Percentiles rank a stretch among this genome's conserved stretches.
These are phyloP conservation scores for Eucalyptus erythrocorys DNA, from an alignment of 345 rosid species.

Conservation along the genomic window DNA sequence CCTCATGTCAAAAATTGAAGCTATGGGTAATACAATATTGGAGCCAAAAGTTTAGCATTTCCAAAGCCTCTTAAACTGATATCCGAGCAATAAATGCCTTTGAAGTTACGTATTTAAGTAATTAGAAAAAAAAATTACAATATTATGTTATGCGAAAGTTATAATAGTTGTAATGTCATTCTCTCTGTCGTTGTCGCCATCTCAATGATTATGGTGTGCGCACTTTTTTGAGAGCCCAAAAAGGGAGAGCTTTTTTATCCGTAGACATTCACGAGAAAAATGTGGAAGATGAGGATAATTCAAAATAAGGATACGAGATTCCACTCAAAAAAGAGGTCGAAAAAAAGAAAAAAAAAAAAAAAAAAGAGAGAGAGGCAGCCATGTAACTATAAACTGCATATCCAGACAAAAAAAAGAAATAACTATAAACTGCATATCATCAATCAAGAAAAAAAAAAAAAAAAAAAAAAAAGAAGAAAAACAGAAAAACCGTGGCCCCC, in stretches of 20 bases:
- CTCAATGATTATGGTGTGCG: rapidly evolving
- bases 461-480: not conserved
- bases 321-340: not conserved
- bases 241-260: not conserved
- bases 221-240: not conserved
- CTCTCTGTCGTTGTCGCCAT: rapidly evolving
- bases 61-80: not conserved
- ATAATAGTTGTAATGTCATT: rapidly evolving
- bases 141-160: rapidly evolving
- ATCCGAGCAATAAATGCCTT: not conserved
- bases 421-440: not conserved
- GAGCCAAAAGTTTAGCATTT: not conserved
- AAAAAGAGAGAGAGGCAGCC: not conserved
- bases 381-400: not conserved
- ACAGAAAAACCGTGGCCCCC: not conserved
- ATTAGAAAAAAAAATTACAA: rapidly evolving
- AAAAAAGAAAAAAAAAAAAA: not conserved
- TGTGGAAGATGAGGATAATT: not conserved
- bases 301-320: not conserved
- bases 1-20: not conserved
- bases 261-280: not conserved
- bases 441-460: not conserved
- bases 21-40: not conserved
- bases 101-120: not conserved
- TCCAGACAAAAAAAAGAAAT: not conserved